Base-by-base conservation (phyloP, 2,329 filamentous ascomycete genomes). In the Fusarium oxysporum region DNA sequence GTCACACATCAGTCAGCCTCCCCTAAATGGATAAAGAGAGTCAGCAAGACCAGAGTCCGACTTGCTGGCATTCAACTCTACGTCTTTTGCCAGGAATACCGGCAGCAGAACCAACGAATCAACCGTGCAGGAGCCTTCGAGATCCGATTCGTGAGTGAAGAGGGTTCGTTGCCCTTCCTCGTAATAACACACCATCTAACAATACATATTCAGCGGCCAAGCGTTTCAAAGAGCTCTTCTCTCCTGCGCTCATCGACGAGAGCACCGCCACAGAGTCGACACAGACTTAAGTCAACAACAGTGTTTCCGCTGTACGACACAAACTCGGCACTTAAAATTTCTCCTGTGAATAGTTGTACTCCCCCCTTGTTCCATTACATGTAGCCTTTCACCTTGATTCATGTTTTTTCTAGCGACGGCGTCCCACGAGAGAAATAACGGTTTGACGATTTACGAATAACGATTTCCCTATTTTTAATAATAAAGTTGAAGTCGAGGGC, bases 21-120 rank as follows among this genome's bases (percentile, higher is more conserved):
- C 6, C 77, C 81, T 2, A 82, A 81, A 7, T 91, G 88, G 89
- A 78, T 91, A 28, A 82, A 83, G 35, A 86, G 84, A 48, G 84
- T 85, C 43, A 83, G 83, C 17, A 80, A 79, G 17, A 83, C 84
- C 62, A 82, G 84, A 30, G 80, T 91, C 65, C 86, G 85, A 81
- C 79, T 91, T 5, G 84, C 83, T 38, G 86, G 89, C 67, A 78
- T 91, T 21, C 85, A 89, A 63, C 84, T 88, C 0, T 90, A 90
- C 76, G 86, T 91, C 12, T 91, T 91, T 77, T 89, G 86, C 74
- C 80, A 85, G n/a, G 80, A 83, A 3, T 91, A 91, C 72, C 83
- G 84, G 12, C 85, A 88, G 68, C 83, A 85, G 60, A 82, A 83
- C 51, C 87, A 89, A 80, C 85, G 88, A 8, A 84, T 84, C 55